Evolutionary conservation across 2,329 filamentous ascomycete genomes (phyloP).

Genomic region (Periconia sp.): DNA sequence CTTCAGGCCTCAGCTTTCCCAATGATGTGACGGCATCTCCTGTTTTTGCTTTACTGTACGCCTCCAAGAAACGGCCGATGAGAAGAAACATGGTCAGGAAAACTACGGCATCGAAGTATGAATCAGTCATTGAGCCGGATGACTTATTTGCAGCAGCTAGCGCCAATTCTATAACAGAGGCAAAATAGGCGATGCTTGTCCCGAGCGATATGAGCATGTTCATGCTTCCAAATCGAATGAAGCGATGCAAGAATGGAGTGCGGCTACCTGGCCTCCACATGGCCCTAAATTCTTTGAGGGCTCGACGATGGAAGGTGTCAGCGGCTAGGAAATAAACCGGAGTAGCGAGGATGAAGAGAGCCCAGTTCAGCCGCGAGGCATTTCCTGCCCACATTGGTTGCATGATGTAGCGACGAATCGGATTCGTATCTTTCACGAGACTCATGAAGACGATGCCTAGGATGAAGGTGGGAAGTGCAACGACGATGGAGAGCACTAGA

Average conservation of each 20-base stretch:
- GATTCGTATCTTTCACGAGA: slow-evolving; percentile 67
- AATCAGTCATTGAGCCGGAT: slow-evolving; percentile 42
- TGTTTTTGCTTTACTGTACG: slow-evolving; percentile 89
- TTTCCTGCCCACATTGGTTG: slow-evolving; percentile 70
- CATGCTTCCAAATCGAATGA: slow-evolving; percentile 96
- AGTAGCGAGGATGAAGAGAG: slow-evolving; percentile 80
- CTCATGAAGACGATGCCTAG: slow-evolving; percentile 93
- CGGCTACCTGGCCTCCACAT: slow-evolving; percentile 80
- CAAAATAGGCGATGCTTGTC: slow-evolving; percentile 85
- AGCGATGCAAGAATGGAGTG: slow-evolving; percentile 74
- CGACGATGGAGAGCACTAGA: slow-evolving; percentile 70
- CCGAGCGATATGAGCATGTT: slow-evolving; percentile 91
- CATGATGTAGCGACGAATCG: slow-evolving; percentile 70
- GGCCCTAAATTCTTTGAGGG: slow-evolving; percentile 76
- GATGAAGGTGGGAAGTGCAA: slow-evolving; percentile 82
- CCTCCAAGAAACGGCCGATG: slow-evolving; percentile 74
- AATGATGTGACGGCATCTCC: slow-evolving; percentile 84
- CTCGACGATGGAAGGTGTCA: slow-evolving; percentile 81
- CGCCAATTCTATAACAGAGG: slow-evolving; percentile 78
- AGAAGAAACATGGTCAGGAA: slow-evolving; percentile 91
- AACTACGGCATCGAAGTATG: slow-evolving; percentile 91
- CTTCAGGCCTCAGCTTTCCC: slow-evolving; percentile 76
- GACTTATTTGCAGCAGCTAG: slow-evolving; percentile 56
- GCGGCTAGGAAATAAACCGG: slow-evolving; percentile 87
- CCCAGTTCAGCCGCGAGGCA: slow-evolving; percentile 77